Conservation (phyloP, 495 filamentous ascomycete genomes). For the Xylaria cubensis region DNA sequence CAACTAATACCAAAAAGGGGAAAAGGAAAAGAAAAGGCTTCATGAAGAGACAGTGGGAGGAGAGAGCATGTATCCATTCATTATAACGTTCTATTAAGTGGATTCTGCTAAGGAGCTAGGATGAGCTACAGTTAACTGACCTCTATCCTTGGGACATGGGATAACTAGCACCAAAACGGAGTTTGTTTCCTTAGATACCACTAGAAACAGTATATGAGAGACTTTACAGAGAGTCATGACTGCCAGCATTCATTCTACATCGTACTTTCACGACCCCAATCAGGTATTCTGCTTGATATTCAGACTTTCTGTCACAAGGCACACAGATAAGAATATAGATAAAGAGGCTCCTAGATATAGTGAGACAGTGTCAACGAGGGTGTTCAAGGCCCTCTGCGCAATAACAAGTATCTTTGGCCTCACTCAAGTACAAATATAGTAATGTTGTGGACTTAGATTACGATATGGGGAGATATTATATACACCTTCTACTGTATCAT, state of each 20-base stretch:
- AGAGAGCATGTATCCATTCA: neutral
- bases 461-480: neutral
- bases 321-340: too few species aligned
- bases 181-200: neutral
- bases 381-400: too few species aligned
- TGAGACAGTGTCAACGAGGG: too few species aligned
- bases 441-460: too few species aligned
- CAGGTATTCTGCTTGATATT: neutral
- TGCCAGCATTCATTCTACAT: neutral
- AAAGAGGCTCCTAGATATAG: too few species aligned
- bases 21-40: neutral
- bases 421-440: too few species aligned
- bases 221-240: neutral
- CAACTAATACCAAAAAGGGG: neutral
- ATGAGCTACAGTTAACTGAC: neutral
- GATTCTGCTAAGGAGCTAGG: neutral
- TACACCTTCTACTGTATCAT: neutral
- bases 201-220: neutral
- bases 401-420: too few species aligned
- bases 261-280: neutral
- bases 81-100: neutral
- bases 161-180: neutral
- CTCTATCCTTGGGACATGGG: neutral
- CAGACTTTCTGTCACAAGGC: neutral
- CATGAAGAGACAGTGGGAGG: neutral